Conservation (phyloP, 441 rosid genomes). For the Corymbia calophylla region DNA sequence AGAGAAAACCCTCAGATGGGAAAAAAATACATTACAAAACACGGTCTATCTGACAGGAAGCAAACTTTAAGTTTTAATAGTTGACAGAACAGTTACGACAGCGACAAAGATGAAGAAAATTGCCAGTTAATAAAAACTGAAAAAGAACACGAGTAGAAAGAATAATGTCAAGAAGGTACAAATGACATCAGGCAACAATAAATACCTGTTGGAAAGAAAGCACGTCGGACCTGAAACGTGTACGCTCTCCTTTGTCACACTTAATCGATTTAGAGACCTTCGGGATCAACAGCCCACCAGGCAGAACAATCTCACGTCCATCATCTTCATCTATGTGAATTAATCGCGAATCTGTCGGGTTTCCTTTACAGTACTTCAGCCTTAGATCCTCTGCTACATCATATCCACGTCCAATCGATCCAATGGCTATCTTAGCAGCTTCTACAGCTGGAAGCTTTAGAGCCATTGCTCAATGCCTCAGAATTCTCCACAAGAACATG, state of each 20-base stretch:
- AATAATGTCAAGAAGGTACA: neutral
- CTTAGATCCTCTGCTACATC: constrained; percentile 74
- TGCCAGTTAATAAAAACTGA: neutral
- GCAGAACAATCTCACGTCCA: constrained; percentile 57
- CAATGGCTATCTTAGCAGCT: constrained; percentile 89
- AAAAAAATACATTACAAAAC: neutral
- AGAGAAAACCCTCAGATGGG: neutral
- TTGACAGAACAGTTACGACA: neutral
- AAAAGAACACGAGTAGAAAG: neutral
- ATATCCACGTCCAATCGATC: constrained; percentile 84
- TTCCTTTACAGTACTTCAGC: constrained; percentile 72
- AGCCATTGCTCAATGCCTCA: constrained; percentile 47
- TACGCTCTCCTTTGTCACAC: constrained; percentile 87
- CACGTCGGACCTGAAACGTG: constrained; percentile 71
- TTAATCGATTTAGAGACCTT: constrained; percentile 79
- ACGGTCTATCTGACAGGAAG: neutral
- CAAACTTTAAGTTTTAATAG: neutral
- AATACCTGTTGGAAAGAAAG: constrained; percentile 88
- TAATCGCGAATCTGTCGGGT: constrained; percentile 32
- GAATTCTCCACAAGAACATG: neutral
- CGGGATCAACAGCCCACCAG: constrained; percentile 73
- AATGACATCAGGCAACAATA: neutral
- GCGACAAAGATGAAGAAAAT: neutral
- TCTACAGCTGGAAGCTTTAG: constrained; percentile 56
- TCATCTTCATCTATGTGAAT: constrained; percentile 66